phyloP scores from a whole-genome alignment of 768 basidiomycete genomes.

The Leccinum arenicola region DNA sequence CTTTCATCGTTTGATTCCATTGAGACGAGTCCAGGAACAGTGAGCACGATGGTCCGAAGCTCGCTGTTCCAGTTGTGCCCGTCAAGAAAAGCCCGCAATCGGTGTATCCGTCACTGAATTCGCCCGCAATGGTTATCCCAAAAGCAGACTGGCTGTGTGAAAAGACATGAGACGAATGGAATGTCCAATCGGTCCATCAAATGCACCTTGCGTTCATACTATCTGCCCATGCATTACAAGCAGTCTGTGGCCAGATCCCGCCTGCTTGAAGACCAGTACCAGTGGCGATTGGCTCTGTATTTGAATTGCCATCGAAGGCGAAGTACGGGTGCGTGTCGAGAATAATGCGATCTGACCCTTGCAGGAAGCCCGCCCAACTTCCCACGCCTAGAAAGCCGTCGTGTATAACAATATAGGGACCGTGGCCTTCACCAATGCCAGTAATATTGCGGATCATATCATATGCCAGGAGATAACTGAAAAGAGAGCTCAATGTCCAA shows the following conservation, averaged over 20 bases:
- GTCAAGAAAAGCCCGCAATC: conserved; percentile 58
- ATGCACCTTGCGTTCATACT: conserved; percentile 45
- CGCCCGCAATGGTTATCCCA: conserved; percentile 73
- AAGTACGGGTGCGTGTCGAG: conserved; percentile 72
- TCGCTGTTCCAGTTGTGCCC: conserved; percentile 28
- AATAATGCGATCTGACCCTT: conserved; percentile 58
- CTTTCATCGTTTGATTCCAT: conserved; percentile 52
- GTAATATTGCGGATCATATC: conserved; percentile 69
- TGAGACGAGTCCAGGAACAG: conserved; percentile 47
- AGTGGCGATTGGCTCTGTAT: conserved; percentile 32
- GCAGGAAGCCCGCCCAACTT: conserved; percentile 48
- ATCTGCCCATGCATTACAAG: conserved; percentile 60
- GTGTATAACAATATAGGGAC: conserved; percentile 57
- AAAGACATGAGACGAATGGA: not conserved
- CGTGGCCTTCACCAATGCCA: conserved; percentile 65
- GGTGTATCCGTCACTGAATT: conserved; percentile 70
- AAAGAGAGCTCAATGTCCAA: conserved; percentile 4
- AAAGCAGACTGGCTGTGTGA: conserved; percentile 46
- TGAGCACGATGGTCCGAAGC: conserved; percentile 36
- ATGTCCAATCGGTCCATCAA: not conserved
- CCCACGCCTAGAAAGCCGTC: conserved; percentile 53
- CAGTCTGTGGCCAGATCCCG: conserved; percentile 45
- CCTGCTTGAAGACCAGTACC: conserved; percentile 34
- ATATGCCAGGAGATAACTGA: conserved; percentile 57
- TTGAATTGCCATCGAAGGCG: conserved; percentile 47